Evolutionary conservation across 164 flowering plant species (phyloP), one percentile per base, ranked within the genome.

Genomic region (Piper longum): DNA sequence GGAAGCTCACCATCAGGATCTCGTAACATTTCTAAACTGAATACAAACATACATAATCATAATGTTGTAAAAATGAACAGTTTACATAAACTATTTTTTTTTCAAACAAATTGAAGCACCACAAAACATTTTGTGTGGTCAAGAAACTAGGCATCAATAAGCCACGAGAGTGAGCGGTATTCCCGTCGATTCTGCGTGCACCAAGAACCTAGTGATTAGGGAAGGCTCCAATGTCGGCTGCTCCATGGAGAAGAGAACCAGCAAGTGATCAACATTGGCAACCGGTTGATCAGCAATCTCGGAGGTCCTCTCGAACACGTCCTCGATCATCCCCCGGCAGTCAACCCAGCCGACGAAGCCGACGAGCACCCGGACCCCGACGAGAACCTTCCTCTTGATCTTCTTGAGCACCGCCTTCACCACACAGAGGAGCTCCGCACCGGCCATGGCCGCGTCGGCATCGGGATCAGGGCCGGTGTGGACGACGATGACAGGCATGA

Each of bases 1-100:
- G 99, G 99, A 73, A 95, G 85, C 78, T 91, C 98, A 43, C 97
- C 99, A 78, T 91, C 99, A 74, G 96, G 95, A 57, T 98, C 96
- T 72, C 88, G 85, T 60, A 91, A 76, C 80, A 89, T 64, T 57
- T 95, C 99, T 86, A 95, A 69, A 74, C 98, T 91, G 70, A 54
- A 74, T 64, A 17, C 40, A 62, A 60, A 63, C 7, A 13, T 16
- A 18, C 56, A 17, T 0, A 52, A 16, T 36, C 14, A 11, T 3
- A 6, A 41, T 16, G 13, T 59, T 40, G 13, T 3, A 59, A 55
- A 16, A 4, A 16, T 55, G 36, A 26, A 26, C 36, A 26, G 36
- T 26, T 26, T 26, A 2, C 36, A 26, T 26, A 26, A 26, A 26
- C 36, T 26, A 26, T 26, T 0, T 26, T 26, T 26, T 26, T 26